Base-by-base conservation (phyloP, 1,139 yeast species). In the Candida sp. region DNA sequence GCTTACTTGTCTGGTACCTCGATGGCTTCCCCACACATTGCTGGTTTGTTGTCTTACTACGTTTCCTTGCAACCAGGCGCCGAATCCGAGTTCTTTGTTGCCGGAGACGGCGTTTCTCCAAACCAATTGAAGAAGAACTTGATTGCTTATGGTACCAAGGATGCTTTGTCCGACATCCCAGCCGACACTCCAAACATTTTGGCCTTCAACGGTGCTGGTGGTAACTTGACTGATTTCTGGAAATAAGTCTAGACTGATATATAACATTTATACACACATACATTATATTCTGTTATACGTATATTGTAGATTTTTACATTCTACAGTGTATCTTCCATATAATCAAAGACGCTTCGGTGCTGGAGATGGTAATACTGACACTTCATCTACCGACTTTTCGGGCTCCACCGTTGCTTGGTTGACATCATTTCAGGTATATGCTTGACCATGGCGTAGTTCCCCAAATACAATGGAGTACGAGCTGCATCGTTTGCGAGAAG, bases 181-280 rank as follows among this genome's bases (percentile, higher is more conserved):
- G 80, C 73, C 30, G 90, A 81, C 51, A 89, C 98, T 50, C 97
- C 97, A 63, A 94, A 94, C 76, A 75, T 86, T 54, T 83, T 94
- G 72, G 92, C 94, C 50, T 94, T 76, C 82, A 94, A 94, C 69
- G 99, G 99, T 76, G 98, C 87, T 57, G 97, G 97, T 59, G 85
- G 85, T 70, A 86, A 86, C 72, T 70, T 90, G 66, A 76, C 85
- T 53, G 82, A 78, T 49, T 88, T 90, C 81, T 90, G 96, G 96
- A 49, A 41, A 45, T 50, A 41, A 28, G 43, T 5, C 5, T 23
- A 7, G 7, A 28, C 31, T 28, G 31, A 28, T 28, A 8, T 6
- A 7, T 28, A 6, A 2, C 31, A 8, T 28, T 28, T 28, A 7
- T 28, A 28, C 9, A 28, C 7, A 28, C 8, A 8, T 2, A 7